phyloP scores from a whole-genome alignment of 1,139 yeast species.

The Candida dubliniensis region DNA sequence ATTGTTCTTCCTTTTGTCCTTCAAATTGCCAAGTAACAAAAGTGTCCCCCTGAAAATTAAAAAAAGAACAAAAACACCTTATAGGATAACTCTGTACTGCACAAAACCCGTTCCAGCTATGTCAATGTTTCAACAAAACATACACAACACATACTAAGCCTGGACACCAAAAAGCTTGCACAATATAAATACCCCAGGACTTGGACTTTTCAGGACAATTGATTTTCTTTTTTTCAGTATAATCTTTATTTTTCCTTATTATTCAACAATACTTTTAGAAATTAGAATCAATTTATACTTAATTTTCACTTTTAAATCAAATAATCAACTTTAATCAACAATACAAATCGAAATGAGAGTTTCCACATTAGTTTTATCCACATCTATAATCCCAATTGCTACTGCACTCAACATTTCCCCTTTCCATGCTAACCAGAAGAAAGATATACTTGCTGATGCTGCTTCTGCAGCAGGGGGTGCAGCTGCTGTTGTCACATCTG shows the following conservation, averaged over 20 bases:
- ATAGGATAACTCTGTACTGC: too few species aligned
- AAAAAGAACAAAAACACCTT: too few species aligned
- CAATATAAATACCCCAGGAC: too few species aligned
- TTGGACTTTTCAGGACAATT: too few species aligned
- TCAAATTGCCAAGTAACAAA: too few species aligned
- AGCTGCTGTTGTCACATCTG: conserved; percentile 6
- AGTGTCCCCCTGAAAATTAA: too few species aligned
- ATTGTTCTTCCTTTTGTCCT: too few species aligned
- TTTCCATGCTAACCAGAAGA: not conserved
- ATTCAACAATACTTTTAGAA: not conserved
- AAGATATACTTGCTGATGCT: conserved; percentile 3
- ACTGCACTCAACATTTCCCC: conserved; percentile 2
- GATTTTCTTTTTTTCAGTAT: too few species aligned
- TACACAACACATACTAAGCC: too few species aligned
- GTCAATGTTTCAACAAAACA: too few species aligned
- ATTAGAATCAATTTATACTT: not conserved
- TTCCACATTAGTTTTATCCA: not conserved
- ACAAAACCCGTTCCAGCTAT: too few species aligned
- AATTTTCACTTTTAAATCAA: not conserved
- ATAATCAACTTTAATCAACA: not conserved
- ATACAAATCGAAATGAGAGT: conserved; percentile 2
- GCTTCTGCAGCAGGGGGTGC: conserved; percentile 1
- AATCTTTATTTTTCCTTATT: not conserved
- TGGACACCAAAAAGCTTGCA: too few species aligned
- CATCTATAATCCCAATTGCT: conserved; percentile 1